A percentile compares a stretch with the other conserved stretches of the same genome.
Conservation (phyloP, 2,329 filamentous ascomycete genomes). For the Hypoxylon sp. region DNA sequence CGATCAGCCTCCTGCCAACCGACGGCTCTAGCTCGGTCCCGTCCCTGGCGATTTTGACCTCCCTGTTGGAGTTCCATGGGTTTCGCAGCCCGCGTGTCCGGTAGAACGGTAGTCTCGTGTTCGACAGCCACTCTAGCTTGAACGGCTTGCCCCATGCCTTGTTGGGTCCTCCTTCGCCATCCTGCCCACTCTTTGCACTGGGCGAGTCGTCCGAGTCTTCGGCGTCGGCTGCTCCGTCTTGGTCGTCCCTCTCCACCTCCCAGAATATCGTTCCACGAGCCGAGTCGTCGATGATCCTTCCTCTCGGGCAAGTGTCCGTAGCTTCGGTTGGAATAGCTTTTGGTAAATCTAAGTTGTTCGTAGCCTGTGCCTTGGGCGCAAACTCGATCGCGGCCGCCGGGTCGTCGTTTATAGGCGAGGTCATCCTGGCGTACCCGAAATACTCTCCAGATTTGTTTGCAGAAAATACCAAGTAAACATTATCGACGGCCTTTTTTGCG, state of each 20-base stretch:
- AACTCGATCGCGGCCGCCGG: constrained; percentile 73
- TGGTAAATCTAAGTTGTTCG: constrained; percentile 71
- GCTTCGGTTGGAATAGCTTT: constrained; percentile 82
- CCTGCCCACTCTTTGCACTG: constrained; percentile 43
- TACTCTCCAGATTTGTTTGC: constrained; percentile 98
- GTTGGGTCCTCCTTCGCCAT: constrained; percentile 56
- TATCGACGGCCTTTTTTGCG: constrained; percentile 73
- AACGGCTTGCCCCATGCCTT: constrained; percentile 90
- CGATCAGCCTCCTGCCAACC: constrained; percentile 77
- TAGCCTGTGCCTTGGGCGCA: constrained; percentile 68
- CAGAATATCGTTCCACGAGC: constrained; percentile 96
- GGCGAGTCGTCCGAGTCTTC: constrained; percentile 45
- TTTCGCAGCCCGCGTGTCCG: constrained; percentile 87
- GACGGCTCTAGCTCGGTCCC: constrained; percentile 90
- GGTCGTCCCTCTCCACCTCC: constrained; percentile 76
- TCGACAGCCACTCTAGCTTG: constrained; percentile 88
- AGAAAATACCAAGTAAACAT: constrained; percentile 92
- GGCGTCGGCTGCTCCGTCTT: constrained; percentile 47
- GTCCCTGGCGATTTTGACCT: constrained; percentile 95
- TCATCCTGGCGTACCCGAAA: constrained; percentile 93
- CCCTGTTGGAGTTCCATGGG: constrained; percentile 92
- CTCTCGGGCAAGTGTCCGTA: constrained; percentile 79
- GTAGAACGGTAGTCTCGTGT: constrained; percentile 84
- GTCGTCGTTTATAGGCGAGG: constrained; percentile 82
- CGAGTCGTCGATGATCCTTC: constrained; percentile 90